These are phyloP conservation scores for Meira nashicola DNA, from an alignment of 1,284 basidiomycete species.

Conservation along the genomic window DNA sequence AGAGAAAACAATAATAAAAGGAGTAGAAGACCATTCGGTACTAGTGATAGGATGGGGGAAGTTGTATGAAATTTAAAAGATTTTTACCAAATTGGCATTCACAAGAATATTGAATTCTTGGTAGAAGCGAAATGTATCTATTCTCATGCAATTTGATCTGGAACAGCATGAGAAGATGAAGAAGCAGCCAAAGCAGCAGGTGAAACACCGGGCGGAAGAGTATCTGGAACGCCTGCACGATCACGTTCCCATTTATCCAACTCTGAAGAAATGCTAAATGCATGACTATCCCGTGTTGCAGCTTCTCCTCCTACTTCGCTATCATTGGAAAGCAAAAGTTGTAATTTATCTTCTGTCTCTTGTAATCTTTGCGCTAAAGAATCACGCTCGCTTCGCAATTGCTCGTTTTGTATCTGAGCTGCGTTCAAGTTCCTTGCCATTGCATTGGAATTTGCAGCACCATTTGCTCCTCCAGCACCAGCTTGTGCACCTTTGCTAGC, in stretches of 20 bases:
- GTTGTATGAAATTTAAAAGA: too few relatives aligned
- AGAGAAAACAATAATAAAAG: too few relatives aligned
- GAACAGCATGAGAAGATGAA: too few relatives aligned
- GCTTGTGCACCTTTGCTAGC: conserved; percentile 4
- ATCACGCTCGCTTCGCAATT: conserved; percentile 36
- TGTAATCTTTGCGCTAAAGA: conserved; percentile 31
- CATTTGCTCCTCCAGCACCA: neutral
- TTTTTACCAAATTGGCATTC: too few relatives aligned
- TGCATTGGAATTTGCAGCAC: neutral
- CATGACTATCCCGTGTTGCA: conserved; percentile 9
- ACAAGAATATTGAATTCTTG: too few relatives aligned
- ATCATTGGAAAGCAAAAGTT: conserved; percentile 33
- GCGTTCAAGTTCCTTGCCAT: conserved; percentile 10
- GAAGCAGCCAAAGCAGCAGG: too few relatives aligned
- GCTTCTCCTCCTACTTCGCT: conserved; percentile 16
- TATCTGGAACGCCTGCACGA: neutral
- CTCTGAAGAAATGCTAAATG: conserved; percentile 35
- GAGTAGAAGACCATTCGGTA: too few relatives aligned
- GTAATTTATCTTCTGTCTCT: conserved; percentile 40
- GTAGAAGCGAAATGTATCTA: too few relatives aligned
- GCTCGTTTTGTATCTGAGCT: conserved; percentile 32
- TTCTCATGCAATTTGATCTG: too few relatives aligned
- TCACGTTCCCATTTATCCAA: conserved; percentile 42
- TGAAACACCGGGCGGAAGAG: too few relatives aligned
- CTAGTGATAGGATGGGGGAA: too few relatives aligned